Percentiles rank a stretch among this genome's conserved stretches.
phyloP scores from a whole-genome alignment of 805 yeast genomes.

The Candida vaughaniae region DNA sequence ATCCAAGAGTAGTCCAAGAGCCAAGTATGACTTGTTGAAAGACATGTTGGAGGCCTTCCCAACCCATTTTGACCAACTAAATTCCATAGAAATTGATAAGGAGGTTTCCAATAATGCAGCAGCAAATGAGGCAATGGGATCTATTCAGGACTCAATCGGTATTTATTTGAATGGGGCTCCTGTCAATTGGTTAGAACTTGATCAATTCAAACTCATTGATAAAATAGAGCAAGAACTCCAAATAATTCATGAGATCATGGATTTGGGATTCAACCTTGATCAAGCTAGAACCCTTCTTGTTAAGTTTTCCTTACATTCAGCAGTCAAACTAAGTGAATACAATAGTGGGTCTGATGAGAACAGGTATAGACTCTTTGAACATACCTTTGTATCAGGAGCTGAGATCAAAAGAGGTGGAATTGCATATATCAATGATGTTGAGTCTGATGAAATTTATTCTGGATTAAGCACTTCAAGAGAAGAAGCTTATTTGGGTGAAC shows the following conservation, averaged over 20 bases:
- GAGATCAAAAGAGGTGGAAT: conserved; percentile 38
- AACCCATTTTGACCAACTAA: conserved; percentile 16
- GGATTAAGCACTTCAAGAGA: conserved; percentile 43
- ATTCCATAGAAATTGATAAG: conserved; percentile 1
- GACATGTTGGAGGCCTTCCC: conserved; percentile 55
- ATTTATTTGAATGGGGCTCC: conserved; percentile 72
- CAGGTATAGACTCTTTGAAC: conserved; percentile 31
- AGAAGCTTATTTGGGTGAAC: conserved; percentile 39
- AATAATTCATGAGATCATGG: conserved; percentile 21
- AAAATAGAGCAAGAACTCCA: conserved; percentile 27
- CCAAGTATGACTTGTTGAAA: conserved; percentile 36
- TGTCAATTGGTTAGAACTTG: conserved; percentile 44
- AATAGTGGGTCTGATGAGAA: conserved; percentile 36
- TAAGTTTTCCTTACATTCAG: conserved; percentile 40
- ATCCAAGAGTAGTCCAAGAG: conserved; percentile 12
- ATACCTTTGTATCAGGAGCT: conserved; percentile 18
- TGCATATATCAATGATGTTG: conserved; percentile 77
- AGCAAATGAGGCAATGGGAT: conserved; percentile 25
- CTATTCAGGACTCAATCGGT: conserved; percentile 43
- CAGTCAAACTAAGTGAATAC: conserved; percentile 37
- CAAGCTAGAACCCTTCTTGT: conserved; percentile 34
- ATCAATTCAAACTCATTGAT: conserved; percentile 44
- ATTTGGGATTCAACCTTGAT: conserved; percentile 27
- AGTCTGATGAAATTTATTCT: conserved; percentile 54
- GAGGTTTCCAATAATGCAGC: conserved; percentile 14